A percentile compares a stretch with the other conserved stretches of the same genome.
Conservation (phyloP, 2,329 filamentous ascomycete species). For the Pseudogymnoascus sp. region DNA sequence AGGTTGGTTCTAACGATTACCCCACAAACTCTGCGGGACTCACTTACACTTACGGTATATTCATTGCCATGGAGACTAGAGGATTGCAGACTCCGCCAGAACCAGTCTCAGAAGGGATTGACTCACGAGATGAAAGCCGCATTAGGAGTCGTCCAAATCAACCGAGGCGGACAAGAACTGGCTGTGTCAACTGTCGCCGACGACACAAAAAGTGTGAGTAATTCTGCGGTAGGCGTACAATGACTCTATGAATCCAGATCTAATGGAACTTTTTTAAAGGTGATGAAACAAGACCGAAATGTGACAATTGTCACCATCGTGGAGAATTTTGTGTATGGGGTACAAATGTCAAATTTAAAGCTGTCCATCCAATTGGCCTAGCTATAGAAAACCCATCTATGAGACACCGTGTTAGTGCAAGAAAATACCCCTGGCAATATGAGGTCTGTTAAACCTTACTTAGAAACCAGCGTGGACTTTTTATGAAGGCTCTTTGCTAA, state of each 20-base stretch:
- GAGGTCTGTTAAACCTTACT: background rate
- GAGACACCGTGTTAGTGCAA: conserved; percentile 18
- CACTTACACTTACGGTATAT: background rate
- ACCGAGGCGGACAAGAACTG: conserved; percentile 26
- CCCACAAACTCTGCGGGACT: background rate
- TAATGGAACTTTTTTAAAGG: conserved; percentile 17
- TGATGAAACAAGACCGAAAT: conserved; percentile 28
- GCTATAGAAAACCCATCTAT: conserved; percentile 28
- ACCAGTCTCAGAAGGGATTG: background rate
- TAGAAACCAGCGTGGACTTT: background rate
- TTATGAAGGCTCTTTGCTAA: background rate
- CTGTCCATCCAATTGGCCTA: conserved; percentile 27
- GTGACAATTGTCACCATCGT: conserved; percentile 27
- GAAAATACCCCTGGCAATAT: background rate
- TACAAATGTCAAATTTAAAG: conserved; percentile 27
- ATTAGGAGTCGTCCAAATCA: background rate
- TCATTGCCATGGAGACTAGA: background rate
- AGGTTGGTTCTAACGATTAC: too few species aligned
- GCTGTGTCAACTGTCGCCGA: conserved; percentile 29
- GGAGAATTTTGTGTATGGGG: conserved; percentile 29
- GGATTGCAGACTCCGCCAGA: background rate
- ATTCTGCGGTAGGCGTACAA: background rate
- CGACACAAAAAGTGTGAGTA: conserved; percentile 28
- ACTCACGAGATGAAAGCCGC: background rate
- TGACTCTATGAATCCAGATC: background rate